A percentile compares a stretch with the other conserved stretches of the same genome.
phyloP scores from a whole-genome alignment of 2,329 filamentous ascomycete species.

The Zymoseptoria brevis region DNA sequence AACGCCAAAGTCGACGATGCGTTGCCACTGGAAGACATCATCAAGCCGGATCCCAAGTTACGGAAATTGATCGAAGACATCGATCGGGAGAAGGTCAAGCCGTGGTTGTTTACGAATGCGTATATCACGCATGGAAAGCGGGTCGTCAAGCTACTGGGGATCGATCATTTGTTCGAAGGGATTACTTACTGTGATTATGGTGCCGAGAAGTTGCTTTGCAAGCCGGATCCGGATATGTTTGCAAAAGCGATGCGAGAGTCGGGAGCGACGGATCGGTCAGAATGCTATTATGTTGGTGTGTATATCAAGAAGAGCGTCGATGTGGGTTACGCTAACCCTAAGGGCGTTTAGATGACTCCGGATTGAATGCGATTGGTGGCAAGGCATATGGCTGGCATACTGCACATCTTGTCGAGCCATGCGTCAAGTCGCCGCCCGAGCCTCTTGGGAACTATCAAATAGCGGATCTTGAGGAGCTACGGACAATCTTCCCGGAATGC shows the following conservation, averaged over 20 bases:
- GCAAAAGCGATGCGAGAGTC: constrained; percentile 83
- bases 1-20: constrained; percentile 93
- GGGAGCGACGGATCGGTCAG: constrained; percentile 55
- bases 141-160: constrained; percentile 69
- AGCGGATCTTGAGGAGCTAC: constrained; percentile 64
- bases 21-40: constrained; percentile 73
- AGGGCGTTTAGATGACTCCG: constrained; percentile 64
- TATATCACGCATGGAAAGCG: constrained; percentile 80
- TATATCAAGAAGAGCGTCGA: constrained; percentile 11
- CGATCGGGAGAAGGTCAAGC: constrained; percentile 71
- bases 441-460: constrained; percentile 65
- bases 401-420: constrained; percentile 76
- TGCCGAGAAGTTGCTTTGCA: constrained; percentile 67
- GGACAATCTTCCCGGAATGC: constrained; percentile 69
- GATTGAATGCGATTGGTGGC: constrained; percentile 69
- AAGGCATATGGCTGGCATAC: constrained; percentile 77
- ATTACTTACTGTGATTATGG: constrained; percentile 92
- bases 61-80: constrained; percentile 72
- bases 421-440: constrained; percentile 52
- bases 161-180: constrained; percentile 89
- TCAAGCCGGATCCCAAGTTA: constrained; percentile 68
- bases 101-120: constrained; percentile 96
- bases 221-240: constrained; percentile 76
- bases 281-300: constrained; percentile 91
- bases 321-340: not conserved